Evolutionary conservation across 148 eudicot species (phyloP).

Genomic region (Polygonum maritimum): DNA sequence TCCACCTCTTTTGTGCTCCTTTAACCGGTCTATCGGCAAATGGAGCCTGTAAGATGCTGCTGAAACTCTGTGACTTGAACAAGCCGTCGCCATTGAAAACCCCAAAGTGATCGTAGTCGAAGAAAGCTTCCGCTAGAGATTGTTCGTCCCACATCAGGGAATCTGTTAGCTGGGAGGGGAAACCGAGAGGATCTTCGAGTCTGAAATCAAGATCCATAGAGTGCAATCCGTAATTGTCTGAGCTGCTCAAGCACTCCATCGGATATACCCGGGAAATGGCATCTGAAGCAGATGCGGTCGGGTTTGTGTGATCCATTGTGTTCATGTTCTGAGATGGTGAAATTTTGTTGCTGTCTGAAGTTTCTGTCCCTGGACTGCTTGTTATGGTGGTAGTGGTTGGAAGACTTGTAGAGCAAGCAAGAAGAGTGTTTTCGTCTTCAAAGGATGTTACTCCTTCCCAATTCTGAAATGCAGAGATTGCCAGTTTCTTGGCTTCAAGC

Average conservation of each 20-base stretch:
- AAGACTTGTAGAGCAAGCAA: constrained; percentile 26
- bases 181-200: constrained; percentile 20
- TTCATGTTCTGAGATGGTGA: constrained; percentile 24
- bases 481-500: constrained; percentile 53
- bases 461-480: constrained; percentile 53
- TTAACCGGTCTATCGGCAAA: constrained; percentile 16
- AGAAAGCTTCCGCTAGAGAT: constrained; percentile 33
- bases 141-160: constrained; percentile 37
- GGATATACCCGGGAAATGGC: constrained; percentile 54
- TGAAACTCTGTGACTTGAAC: constrained; percentile 12
- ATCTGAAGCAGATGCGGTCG: constrained; percentile 40
- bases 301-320: constrained; percentile 26
- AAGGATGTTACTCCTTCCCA: constrained; percentile 55
- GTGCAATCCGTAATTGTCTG: constrained; percentile 47
- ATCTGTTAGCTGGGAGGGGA: constrained; percentile 25
- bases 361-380: constrained; percentile 23
- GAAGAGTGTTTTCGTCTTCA: constrained; percentile 52
- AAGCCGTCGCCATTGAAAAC: constrained; percentile 35
- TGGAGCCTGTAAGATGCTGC: constrained; percentile 20
- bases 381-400: constrained; percentile 21
- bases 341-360: constrained; percentile 29
- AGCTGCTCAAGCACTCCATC: constrained; percentile 36
- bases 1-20: constrained; percentile 57
- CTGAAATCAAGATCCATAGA: constrained; percentile 17
- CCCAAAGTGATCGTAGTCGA: constrained; percentile 33